Base-by-base conservation (phyloP, 257 asterid genomes). In the Anisodus acutangulus region DNA sequence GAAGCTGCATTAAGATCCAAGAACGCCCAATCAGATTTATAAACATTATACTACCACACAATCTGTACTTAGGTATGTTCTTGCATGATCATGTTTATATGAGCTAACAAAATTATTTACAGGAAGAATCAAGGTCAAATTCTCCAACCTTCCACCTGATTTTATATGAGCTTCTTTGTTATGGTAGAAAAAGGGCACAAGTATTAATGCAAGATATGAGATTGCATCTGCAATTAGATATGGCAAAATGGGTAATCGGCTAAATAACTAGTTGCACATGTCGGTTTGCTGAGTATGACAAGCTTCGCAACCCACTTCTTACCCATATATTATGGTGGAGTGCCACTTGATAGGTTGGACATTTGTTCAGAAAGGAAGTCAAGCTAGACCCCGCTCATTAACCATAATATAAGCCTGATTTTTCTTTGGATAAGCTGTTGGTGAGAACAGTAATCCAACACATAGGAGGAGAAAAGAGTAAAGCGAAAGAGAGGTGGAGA, bases 1-100 rank as follows among this genome's bases (percentile, higher is more conserved):
- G 85, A 92, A 91, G 93, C 99, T 95, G 97, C 92, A 86, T 53
- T 26, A 22, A 22, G 26, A 22, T 26, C 60, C 59, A 79, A 85
- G 80, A 63, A 43, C 13, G 16, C 53, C 53, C 16, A 22, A 35
- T 37, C 59, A 83, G 19, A 83, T 53, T 45, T 49, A 81, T 53
- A 58, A 58, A 57, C 54, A 41, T 71, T 22, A 74, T 49, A 47
- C 60, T 5, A 74, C 4, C 47, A 76, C 45, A 15, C 63, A 5
- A 13, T 17, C 22, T 26, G 49, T 26, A 31, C 15, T 12, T 78
- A 53, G 4, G 1, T 31, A 69, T 39, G 78, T 16, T 39, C 41
- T 63, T 19, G 39, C 49, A 69, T 13, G 51, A 58, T 9, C 26
- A 6, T 58, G 64, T 58, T 16, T 6, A 58, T 5, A 58, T 17